Evolutionary conservation across 805 yeast species (phyloP).

Genomic region (Starmerella riodocensis): DNA sequence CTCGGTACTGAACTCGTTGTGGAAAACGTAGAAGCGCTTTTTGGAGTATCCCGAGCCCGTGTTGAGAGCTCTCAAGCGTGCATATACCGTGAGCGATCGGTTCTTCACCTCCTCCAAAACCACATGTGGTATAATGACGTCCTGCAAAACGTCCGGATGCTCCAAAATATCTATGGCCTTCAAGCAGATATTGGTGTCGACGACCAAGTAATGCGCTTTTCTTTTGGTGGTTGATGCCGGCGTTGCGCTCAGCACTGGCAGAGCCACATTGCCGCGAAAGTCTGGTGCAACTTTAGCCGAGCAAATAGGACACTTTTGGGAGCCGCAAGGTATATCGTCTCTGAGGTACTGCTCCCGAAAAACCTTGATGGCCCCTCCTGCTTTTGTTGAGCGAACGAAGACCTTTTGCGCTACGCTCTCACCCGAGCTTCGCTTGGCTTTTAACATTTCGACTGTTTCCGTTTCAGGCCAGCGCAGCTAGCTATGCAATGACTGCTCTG

Average conservation of each 20-base stretch:
- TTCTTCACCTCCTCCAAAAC: conserved; percentile 88
- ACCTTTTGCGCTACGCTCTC: conserved; percentile 42
- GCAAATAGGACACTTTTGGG: conserved; percentile 56
- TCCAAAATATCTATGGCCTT: conserved; percentile 86
- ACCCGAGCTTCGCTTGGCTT: conserved; percentile 18
- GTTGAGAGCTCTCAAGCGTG: conserved; percentile 64
- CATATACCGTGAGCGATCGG: conserved; percentile 74
- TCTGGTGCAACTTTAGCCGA: conserved; percentile 34
- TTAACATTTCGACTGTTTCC: too few species aligned
- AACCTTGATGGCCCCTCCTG: conserved; percentile 80
- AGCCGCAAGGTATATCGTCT: conserved; percentile 83
- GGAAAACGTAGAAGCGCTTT: conserved; percentile 80
- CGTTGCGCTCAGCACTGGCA: conserved; percentile 42
- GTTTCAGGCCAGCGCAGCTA: too few species aligned
- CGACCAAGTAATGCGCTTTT: conserved; percentile 65
- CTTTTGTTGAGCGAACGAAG: conserved; percentile 68
- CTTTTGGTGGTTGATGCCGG: conserved; percentile 31
- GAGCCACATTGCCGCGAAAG: conserved; percentile 53
- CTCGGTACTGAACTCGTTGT: conserved; percentile 71
- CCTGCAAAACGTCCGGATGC: conserved; percentile 59
- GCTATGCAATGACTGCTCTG: too few species aligned
- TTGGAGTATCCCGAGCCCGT: conserved; percentile 37
- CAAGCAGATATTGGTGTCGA: conserved; percentile 80
- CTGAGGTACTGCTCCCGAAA: conserved; percentile 91
- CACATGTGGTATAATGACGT: conserved; percentile 89